These are phyloP conservation scores for Pterocarpus santalinus DNA, from an alignment of 306 rosid species.

Conservation along the genomic window DNA sequence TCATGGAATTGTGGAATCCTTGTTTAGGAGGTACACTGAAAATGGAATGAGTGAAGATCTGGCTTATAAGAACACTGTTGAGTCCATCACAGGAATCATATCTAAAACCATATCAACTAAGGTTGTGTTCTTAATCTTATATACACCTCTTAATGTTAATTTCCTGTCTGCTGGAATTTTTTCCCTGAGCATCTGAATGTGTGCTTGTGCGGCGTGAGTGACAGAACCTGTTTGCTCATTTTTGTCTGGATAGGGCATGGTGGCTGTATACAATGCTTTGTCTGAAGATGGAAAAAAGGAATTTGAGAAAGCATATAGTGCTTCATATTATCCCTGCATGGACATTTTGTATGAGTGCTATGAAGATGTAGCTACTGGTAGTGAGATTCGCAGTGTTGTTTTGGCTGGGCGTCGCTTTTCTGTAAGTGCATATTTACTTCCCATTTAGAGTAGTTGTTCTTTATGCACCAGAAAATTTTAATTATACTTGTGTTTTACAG, in stretches of 20 bases:
- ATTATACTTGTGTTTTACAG: conserved; percentile 58
- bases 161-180: neutral
- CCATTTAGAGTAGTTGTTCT: neutral
- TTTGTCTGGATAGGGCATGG: conserved; percentile 72
- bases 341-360: conserved; percentile 97
- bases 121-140: conserved; percentile 55
- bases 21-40: conserved; percentile 92
- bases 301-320: conserved; percentile 94
- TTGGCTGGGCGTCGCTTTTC: conserved; percentile 97
- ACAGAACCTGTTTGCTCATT: conserved; percentile 16
- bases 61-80: conserved; percentile 97
- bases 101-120: conserved; percentile 87
- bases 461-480: neutral
- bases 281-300: conserved; percentile 81
- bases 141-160: conserved; percentile 3
- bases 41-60: conserved; percentile 89
- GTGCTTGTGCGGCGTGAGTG: conserved; percentile 17
- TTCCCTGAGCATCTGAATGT: neutral
- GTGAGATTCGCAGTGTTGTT: conserved; percentile 97
- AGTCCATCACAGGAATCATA: conserved; percentile 82
- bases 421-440: conserved; percentile 56
- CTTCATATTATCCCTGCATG: conserved; percentile 96
- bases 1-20: conserved; percentile 94
- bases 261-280: conserved; percentile 83
- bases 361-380: conserved; percentile 91